Evolutionary conservation across 192 early-diverging fungal genomes (phyloP).

Genomic region (Coemansia sp.): DNA sequence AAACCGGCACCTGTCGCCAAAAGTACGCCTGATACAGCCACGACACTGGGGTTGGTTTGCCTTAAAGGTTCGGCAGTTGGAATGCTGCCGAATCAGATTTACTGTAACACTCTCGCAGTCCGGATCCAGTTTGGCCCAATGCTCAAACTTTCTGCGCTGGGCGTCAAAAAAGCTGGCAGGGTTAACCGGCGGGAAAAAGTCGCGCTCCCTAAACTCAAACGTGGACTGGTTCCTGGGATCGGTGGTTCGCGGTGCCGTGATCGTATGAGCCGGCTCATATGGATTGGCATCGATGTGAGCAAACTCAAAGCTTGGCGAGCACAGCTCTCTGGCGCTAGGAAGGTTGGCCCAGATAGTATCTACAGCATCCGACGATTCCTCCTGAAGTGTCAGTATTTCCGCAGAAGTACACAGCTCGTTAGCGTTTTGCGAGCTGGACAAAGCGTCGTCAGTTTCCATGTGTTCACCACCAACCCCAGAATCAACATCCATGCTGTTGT

Average conservation of each 20-base stretch:
- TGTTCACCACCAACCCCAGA: not conserved
- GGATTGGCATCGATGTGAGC: not conserved
- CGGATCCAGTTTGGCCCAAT: slow-evolving; percentile 24
- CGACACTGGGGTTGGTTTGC: slow-evolving; percentile 33
- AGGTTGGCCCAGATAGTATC: slow-evolving; percentile 18
- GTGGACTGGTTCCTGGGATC: slow-evolving; percentile 6
- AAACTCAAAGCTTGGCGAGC: slow-evolving; percentile 22
- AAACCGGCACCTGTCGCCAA: slow-evolving; percentile 24
- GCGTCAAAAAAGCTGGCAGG: slow-evolving; percentile 19
- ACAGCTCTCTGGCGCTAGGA: slow-evolving; percentile 18
- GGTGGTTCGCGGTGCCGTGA: slow-evolving; percentile 18
- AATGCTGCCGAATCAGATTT: slow-evolving; percentile 22
- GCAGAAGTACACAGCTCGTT: not conserved
- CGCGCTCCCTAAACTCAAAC: slow-evolving; percentile 16
- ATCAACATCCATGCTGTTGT: not conserved
- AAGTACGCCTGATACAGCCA: slow-evolving; percentile 23
- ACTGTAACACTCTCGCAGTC: slow-evolving; percentile 8
- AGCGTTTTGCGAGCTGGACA: not conserved
- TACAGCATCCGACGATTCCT: not conserved
- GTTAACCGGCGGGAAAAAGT: slow-evolving; percentile 21
- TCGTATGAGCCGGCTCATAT: slow-evolving; percentile 31
- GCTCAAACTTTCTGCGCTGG: slow-evolving; percentile 25
- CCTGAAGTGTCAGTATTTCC: not conserved
- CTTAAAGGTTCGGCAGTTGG: slow-evolving; percentile 12
- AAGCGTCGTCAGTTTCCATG: not conserved